phyloP scores from a whole-genome alignment of 2,329 filamentous ascomycete species.

The Colletotrichum sp. region DNA sequence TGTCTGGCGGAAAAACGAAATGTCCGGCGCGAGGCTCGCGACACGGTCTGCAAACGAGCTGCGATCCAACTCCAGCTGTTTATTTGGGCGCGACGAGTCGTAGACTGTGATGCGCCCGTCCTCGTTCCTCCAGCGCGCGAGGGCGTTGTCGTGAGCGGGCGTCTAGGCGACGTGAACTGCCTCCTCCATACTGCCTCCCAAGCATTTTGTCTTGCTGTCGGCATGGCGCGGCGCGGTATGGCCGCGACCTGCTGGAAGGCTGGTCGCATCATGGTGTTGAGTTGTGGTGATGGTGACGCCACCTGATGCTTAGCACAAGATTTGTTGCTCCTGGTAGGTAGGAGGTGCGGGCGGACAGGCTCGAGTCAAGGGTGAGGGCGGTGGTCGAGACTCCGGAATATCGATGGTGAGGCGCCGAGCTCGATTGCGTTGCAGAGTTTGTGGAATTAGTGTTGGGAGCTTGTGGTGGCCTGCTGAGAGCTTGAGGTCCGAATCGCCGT shows the following conservation, averaged over 20 bases:
- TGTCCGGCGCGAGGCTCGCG: constrained; percentile 1
- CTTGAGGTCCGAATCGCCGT: constrained; percentile 11
- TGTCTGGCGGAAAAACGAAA: constrained; percentile 21
- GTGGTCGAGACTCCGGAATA: neutral
- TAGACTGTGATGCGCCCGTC: neutral
- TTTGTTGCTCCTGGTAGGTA: neutral
- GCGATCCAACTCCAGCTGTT: constrained; percentile 10
- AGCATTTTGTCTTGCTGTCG: neutral
- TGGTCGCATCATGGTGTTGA: constrained; percentile 12
- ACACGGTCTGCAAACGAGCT: constrained; percentile 5
- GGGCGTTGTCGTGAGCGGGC: neutral
- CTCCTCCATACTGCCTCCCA: constrained; percentile 15
- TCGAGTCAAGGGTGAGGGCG: neutral
- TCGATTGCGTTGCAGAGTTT: neutral
- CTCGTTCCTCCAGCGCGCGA: neutral
- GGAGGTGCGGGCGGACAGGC: neutral
- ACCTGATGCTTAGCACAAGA: neutral
- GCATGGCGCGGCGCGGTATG: constrained; percentile 5
- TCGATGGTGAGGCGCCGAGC: neutral
- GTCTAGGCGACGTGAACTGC: neutral
- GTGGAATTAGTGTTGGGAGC: neutral
- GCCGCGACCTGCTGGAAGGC: constrained; percentile 8
- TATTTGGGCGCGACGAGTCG: neutral
- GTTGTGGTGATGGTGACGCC: neutral
- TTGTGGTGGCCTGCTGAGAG: constrained; percentile 1